These are phyloP conservation scores for Asterella californica DNA, from an alignment of 225 moss, liverwort and hornwort species.

Conservation along the genomic window DNA sequence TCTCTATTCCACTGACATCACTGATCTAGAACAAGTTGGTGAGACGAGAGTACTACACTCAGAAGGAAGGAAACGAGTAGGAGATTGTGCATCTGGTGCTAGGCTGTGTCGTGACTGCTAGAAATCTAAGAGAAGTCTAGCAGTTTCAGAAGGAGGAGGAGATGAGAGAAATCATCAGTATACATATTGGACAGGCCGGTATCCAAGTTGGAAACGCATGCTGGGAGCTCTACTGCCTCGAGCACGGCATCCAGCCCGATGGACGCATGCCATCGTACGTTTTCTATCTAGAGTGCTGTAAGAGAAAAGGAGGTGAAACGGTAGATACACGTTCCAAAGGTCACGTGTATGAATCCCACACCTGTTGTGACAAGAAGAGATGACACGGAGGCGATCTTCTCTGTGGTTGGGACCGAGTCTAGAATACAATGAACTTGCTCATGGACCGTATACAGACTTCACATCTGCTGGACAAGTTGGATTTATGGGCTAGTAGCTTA, in stretches of 20 bases:
- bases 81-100: conserved; percentile 10
- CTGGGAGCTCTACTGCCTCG: conserved; percentile 39
- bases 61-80: background rate
- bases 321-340: background rate
- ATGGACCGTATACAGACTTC: background rate
- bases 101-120: background rate
- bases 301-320: background rate
- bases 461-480: background rate
- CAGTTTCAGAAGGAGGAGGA: background rate
- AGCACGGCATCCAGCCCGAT: conserved; percentile 40
- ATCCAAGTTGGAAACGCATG: conserved; percentile 40
- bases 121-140: background rate
- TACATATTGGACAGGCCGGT: conserved; percentile 40
- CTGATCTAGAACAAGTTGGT: background rate
- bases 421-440: background rate
- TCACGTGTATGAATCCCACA: background rate
- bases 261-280: conserved; percentile 30
- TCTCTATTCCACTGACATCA: background rate
- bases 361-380: background rate
- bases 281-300: background rate
- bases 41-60: background rate
- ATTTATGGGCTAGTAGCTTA: no score
- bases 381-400: no score
- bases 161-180: conserved; percentile 35
- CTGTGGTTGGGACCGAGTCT: background rate